Conservation (phyloP, 208 protist species). For the Leishmania major region DNA sequence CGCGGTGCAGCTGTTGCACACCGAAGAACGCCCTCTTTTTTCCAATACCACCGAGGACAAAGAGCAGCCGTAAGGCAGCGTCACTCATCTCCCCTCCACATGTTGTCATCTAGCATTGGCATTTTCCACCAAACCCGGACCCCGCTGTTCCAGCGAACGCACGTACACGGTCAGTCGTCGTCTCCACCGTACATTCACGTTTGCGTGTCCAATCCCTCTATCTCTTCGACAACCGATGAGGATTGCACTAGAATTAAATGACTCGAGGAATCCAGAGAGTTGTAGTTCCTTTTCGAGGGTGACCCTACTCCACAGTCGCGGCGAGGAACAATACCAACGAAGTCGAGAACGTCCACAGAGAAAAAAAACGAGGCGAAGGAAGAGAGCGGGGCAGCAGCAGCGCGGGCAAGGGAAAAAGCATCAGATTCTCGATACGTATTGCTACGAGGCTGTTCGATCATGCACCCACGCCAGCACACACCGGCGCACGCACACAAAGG, state of each 20-base stretch:
- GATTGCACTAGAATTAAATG: constrained; percentile 28
- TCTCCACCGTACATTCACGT: neutral
- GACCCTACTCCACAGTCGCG: neutral
- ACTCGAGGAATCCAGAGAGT: constrained; percentile 47
- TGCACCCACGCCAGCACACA: neutral
- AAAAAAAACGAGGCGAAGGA: neutral
- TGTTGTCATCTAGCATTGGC: neutral
- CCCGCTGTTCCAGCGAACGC: neutral
- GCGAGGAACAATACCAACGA: neutral
- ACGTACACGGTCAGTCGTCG: neutral
- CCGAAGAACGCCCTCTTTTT: neutral
- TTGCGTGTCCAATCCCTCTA: constrained; percentile 6
- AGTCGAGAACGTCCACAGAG: neutral
- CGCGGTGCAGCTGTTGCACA: neutral
- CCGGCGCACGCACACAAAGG: neutral
- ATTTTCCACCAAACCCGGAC: neutral
- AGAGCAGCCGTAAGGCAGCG: neutral
- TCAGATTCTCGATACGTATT: constrained; percentile 72
- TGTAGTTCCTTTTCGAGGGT: constrained; percentile 11
- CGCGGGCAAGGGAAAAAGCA: neutral
- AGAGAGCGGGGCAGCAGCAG: neutral
- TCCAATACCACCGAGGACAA: neutral
- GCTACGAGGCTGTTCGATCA: constrained; percentile 34
- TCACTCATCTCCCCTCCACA: neutral
- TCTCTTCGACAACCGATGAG: constrained; percentile 54